phyloP scores from a whole-genome alignment of 2,329 filamentous ascomycete species.

The Hymenoscyphus albidus region DNA sequence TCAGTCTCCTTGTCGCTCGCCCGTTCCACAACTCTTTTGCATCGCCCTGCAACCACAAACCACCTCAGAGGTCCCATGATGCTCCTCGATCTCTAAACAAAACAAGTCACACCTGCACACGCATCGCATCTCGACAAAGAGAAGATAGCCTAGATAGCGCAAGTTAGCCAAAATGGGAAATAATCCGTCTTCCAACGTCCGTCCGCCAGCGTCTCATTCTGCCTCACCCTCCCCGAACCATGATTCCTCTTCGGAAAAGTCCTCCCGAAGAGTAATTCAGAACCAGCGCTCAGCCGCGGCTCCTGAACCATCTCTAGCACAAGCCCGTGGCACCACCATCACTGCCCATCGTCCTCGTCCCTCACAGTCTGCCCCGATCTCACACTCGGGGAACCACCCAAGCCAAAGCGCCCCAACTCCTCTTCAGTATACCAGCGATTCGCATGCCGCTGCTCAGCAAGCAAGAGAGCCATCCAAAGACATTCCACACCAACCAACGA shows the following conservation, averaged over 20 bases:
- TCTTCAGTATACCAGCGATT: constrained; percentile 23
- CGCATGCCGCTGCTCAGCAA: constrained; percentile 26
- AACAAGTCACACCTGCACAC: constrained; percentile 13
- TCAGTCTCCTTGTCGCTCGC: constrained; percentile 1
- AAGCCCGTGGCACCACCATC: constrained; percentile 41
- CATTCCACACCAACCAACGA: constrained; percentile 43
- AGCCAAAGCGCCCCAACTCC: constrained; percentile 22
- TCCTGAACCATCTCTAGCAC: constrained; percentile 58
- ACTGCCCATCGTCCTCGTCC: constrained; percentile 29
- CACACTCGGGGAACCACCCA: constrained; percentile 14
- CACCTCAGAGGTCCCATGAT: constrained; percentile 8
- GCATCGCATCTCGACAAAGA: neutral
- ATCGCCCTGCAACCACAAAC: constrained; percentile 1
- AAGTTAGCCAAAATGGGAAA: constrained; percentile 42
- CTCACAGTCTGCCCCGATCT: constrained; percentile 22
- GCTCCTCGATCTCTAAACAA: constrained; percentile 5
- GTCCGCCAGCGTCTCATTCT: constrained; percentile 37
- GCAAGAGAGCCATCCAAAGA: constrained; percentile 34
- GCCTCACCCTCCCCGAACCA: constrained; percentile 29
- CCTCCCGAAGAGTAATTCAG: constrained; percentile 43
- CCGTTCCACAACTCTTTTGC: constrained; percentile 9
- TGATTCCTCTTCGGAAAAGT: constrained; percentile 28
- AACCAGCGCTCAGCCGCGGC: constrained; percentile 54
- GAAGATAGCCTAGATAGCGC: constrained; percentile 6
- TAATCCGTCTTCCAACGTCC: constrained; percentile 40